A percentile compares a stretch with the other conserved stretches of the same genome.
These are phyloP conservation scores for Penicillium samsonianum DNA, from an alignment of 495 filamentous ascomycete species.

Conservation along the genomic window DNA sequence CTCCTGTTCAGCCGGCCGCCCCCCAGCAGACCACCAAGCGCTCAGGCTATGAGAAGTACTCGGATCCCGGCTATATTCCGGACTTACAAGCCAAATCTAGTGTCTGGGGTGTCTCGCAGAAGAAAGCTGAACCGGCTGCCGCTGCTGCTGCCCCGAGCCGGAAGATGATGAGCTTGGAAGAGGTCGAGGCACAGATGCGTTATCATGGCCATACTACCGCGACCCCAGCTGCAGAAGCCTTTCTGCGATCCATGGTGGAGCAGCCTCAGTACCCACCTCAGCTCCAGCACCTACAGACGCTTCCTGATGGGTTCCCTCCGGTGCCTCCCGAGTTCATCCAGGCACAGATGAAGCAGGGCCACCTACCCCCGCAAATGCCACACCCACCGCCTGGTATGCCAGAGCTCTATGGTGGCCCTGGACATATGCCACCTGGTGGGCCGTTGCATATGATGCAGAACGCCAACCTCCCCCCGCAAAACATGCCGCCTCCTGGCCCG, in stretches of 20 bases:
- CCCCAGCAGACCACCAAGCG: constrained; percentile 49
- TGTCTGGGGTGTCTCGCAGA: constrained; percentile 81
- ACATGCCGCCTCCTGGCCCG: constrained; percentile 33
- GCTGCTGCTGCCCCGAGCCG: constrained; percentile 15
- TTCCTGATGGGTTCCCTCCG: constrained; percentile 43
- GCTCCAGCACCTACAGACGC: constrained; percentile 44
- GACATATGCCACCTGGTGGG: constrained; percentile 41
- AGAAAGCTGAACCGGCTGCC: constrained; percentile 42
- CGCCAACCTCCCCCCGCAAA: constrained; percentile 41
- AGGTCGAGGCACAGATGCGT: constrained; percentile 93
- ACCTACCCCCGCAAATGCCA: constrained; percentile 48
- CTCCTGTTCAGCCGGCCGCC: constrained; percentile 22
- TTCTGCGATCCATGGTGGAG: constrained; percentile 35
- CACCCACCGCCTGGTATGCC: constrained; percentile 50
- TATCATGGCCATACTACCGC: constrained; percentile 58
- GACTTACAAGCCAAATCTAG: constrained; percentile 90
- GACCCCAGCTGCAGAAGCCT: constrained; percentile 38
- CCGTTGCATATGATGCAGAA: constrained; percentile 43
- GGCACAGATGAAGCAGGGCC: constrained; percentile 50
- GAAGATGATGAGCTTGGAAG: constrained; percentile 94
- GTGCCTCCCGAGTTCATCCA: constrained; percentile 52
- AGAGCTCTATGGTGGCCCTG: constrained; percentile 47
- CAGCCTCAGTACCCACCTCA: constrained; percentile 36
- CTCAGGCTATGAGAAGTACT: constrained; percentile 88
- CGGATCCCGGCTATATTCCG: constrained; percentile 70